Evolutionary conservation across 2,329 filamentous ascomycete genomes (phyloP).

Genomic region (Fusarium continuum): DNA sequence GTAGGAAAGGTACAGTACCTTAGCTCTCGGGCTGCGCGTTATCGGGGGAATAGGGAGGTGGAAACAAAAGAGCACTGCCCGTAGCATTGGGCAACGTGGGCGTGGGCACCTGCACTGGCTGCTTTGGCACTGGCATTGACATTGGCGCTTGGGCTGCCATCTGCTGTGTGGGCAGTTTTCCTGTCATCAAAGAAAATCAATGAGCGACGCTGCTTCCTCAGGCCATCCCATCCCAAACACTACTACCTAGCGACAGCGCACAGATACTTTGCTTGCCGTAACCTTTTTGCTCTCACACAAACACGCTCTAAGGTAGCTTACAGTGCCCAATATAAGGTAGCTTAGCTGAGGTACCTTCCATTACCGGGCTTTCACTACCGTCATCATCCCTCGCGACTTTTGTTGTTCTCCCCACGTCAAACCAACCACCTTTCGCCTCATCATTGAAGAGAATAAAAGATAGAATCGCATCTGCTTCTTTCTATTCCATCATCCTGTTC

Average conservation of each 20-base stretch:
- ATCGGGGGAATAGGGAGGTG: conserved; percentile 36
- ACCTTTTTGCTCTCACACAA: conserved; percentile 7
- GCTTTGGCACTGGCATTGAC: not conserved
- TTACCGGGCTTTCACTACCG: conserved; percentile 16
- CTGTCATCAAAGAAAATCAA: not conserved
- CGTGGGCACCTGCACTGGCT: conserved; percentile 3
- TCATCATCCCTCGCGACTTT: conserved; percentile 30
- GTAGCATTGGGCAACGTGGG: conserved; percentile 11
- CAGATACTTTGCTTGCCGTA: conserved; percentile 19
- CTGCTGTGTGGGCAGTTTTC: conserved; percentile 1
- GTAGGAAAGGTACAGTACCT: too few relatives aligned
- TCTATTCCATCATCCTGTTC: conserved; percentile 5
- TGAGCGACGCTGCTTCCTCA: conserved; percentile 17
- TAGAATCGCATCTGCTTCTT: conserved; percentile 18
- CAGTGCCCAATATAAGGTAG: too few relatives aligned
- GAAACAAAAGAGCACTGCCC: conserved; percentile 13
- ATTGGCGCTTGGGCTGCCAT: conserved; percentile 23
- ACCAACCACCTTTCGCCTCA: conserved; percentile 9
- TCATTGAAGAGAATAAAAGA: conserved; percentile 18
- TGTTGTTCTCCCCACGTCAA: conserved; percentile 12
- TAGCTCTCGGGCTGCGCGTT: conserved; percentile 25
- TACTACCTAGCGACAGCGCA: conserved; percentile 19
- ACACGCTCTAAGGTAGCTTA: not conserved
- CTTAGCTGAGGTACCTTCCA: conserved; percentile 8
- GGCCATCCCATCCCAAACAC: conserved; percentile 16